Evolutionary conservation across 805 yeast genomes (phyloP).

Genomic region (Yarrowia sp.): DNA sequence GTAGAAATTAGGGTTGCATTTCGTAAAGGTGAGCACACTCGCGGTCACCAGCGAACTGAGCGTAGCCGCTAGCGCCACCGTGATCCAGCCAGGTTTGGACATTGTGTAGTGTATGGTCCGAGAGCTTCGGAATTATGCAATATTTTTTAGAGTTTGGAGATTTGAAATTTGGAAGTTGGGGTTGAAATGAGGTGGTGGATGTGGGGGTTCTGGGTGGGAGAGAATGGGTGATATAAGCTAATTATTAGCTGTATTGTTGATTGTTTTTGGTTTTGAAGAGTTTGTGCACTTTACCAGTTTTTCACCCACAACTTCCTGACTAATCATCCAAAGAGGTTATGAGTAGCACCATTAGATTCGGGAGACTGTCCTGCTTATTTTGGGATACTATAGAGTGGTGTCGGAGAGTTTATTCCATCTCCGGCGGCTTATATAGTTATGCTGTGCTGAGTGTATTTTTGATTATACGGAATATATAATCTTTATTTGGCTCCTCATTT

Average conservation of each 20-base stretch:
- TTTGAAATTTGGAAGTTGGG: background rate
- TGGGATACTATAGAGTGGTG: background rate
- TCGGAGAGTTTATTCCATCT: too few relatives aligned
- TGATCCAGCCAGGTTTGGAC: conserved; percentile 20
- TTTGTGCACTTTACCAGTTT: too few relatives aligned
- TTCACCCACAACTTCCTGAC: background rate
- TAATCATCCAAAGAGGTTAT: background rate
- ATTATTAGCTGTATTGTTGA: too few relatives aligned
- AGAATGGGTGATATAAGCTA: too few relatives aligned
- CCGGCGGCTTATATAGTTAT: too few relatives aligned
- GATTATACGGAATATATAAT: too few relatives aligned
- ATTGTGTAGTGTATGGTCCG: background rate
- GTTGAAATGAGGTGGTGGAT: background rate
- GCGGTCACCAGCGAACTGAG: conserved; percentile 21
- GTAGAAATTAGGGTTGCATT: conserved; percentile 13
- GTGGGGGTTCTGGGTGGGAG: too few relatives aligned
- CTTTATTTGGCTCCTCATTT: too few relatives aligned
- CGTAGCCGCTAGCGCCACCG: background rate
- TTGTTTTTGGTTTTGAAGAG: too few relatives aligned
- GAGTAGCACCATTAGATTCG: background rate
- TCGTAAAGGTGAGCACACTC: background rate
- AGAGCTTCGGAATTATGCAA: background rate
- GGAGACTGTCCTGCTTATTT: background rate
- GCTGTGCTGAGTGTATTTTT: too few relatives aligned
- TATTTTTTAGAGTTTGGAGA: background rate